Percentiles rank a stretch among this genome's conserved stretches.
These are phyloP conservation scores for Sporisorium graminicola DNA, from an alignment of 1,284 basidiomycete genomes.

Conservation along the genomic window DNA sequence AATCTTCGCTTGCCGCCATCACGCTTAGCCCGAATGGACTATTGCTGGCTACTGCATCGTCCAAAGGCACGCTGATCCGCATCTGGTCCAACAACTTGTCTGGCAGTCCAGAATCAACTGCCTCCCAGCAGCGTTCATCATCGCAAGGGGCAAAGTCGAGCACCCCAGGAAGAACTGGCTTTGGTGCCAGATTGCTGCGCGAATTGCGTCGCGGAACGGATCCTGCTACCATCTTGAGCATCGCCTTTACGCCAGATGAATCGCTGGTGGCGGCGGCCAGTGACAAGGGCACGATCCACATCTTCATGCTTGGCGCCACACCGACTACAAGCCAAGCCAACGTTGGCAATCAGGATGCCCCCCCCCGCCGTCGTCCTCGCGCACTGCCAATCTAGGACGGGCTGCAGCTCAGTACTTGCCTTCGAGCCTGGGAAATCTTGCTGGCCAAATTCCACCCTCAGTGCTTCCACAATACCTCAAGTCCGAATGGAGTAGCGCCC, in stretches of 20 bases:
- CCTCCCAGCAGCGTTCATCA: not conserved
- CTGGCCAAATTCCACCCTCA: slow-evolving; percentile 49
- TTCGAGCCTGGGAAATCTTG: slow-evolving; percentile 39
- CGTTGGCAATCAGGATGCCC: not conserved
- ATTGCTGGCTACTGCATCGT: slow-evolving; percentile 56
- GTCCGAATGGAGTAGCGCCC: slow-evolving; percentile 61
- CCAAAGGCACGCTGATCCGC: slow-evolving; percentile 58
- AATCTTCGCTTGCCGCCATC: slow-evolving; percentile 48
- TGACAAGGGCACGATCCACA: slow-evolving; percentile 64
- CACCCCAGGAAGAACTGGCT: slow-evolving; percentile 35
- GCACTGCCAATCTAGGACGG: slow-evolving; percentile 30
- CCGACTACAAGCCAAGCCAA: not conserved
- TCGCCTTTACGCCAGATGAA: slow-evolving; percentile 57
- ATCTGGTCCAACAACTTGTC: slow-evolving; percentile 51
- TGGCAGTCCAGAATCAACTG: not conserved
- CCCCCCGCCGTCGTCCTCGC: slow-evolving; percentile 13
- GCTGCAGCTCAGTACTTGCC: slow-evolving; percentile 51
- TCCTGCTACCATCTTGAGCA: slow-evolving; percentile 55
- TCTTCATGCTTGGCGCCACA: slow-evolving; percentile 43
- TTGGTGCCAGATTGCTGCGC: slow-evolving; percentile 41
- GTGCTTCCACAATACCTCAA: slow-evolving; percentile 60
- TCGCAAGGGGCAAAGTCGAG: not conserved
- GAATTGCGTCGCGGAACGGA: slow-evolving; percentile 62
- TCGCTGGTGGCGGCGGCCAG: slow-evolving; percentile 56
- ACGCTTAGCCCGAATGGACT: slow-evolving; percentile 46